Base-by-base conservation (phyloP, 305 asterid species). In the Fraxinus angustifolia region DNA sequence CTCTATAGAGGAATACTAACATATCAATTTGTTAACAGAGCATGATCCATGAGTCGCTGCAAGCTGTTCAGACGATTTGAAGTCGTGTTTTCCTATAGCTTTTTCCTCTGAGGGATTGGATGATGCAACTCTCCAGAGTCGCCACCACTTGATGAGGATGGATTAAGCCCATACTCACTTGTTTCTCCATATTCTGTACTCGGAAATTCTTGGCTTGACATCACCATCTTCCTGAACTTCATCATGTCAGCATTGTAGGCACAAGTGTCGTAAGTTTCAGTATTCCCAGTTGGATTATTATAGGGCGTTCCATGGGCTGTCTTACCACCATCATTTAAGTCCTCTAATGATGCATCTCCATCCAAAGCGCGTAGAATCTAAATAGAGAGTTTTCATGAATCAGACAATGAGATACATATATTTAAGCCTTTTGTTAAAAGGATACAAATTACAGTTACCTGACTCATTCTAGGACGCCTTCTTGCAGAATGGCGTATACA, bases 391-490 rank as follows among this genome's bases (percentile, higher is more conserved):
- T 19, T 3, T 23, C 79, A 58, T 10, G 31, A 3, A 67, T 78
- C 36, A 21, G 42, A 3, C 8, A 16, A 53, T 2, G n/a, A 2
- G n/a, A 42, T 45, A 45, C 56, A 45, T 12, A 45, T 45, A 77
- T 56, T 16, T 34, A 56, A 2, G 34, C 10, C 11, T 75, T 40
- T 19, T 4, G 28, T 21, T 40, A 21, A 12, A 31, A 70, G 23
- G 6, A 12, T 0, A 45, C 14, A 40, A 2, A 40, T 40, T 40
- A 19, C 23, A 11, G 33, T 56, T 83, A 88, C 93, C 89, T 90
- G 93, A 73, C 92, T 90, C 93, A 90, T 90, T 75, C 81, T 90
- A 4, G 93, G 93, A 19, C 93, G 93, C 75, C 88, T 82, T 79
- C 87, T 81, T 0, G 93, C 93, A 0, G 93, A 90, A 82, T 90